Base-by-base conservation (phyloP, 306 rosid genomes). In the Lupinus albus region DNA sequence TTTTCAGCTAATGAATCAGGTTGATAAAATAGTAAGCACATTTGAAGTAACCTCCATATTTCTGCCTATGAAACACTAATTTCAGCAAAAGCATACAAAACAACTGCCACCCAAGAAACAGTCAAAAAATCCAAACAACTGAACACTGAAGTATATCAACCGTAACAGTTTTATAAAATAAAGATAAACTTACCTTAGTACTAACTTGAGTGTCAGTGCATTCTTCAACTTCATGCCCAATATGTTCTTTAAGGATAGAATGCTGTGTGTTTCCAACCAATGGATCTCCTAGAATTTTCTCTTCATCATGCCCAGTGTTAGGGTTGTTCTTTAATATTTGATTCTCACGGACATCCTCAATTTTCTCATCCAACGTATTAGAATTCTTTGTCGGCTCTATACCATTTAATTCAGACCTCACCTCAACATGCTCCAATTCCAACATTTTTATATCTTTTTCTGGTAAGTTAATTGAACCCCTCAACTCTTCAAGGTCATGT, bases 181-280 rank as follows among this genome's bases (percentile, higher is more conserved):
- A n/a, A 16, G 15, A 62, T 52, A 7, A 64, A 58, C 64, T 76
- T 33, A 85, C 97, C 91, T 83, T 74, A 32, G 68, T 56, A 68
- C 76, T 41, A 74, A 59, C 82, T 63, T 50, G 69, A 67, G 72
- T 61, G 51, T 64, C 82, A 20, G 55, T 35, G 35, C 35, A 50
- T 15, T 60, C 79, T 47, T 69, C 66, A 64, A 60, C 50, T 58
- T 80, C 81, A 41, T 28, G 75, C 16, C 48, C 14, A 39, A 16
- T 8, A 50, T 20, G 67, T 48, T 82, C 80, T 5, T 70, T 42
- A 14, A 1, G 39, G 58, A 61, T 52, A 52, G 82, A 74, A 68
- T 77, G 57, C 53, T 76, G 70, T 63, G 68, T 56, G 55, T 61
- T 82, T 68, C 77, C 82, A 32, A 71, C 80, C 11, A 78, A 70